A percentile compares a stretch with the other conserved stretches of the same genome.
Conservation (phyloP, 768 basidiomycete genomes). For the Mycena vitilis region DNA sequence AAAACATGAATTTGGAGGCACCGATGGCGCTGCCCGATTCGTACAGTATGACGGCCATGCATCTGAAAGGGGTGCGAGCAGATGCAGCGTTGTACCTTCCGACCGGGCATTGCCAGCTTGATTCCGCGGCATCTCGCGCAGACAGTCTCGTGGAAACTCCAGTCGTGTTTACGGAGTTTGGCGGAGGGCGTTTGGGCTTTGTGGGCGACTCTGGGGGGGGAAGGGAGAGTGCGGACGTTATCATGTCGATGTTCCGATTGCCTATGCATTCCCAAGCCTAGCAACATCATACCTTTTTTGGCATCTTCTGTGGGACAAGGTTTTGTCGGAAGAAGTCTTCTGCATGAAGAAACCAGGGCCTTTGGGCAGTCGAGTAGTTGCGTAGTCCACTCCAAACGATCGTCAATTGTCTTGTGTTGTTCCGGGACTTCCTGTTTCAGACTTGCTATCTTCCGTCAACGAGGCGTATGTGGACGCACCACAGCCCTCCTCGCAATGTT, state of each 20-base stretch:
- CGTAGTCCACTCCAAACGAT: too few species aligned
- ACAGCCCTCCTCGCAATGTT: too few species aligned
- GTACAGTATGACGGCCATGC: slow-evolving; percentile 41
- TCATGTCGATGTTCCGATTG: slow-evolving; percentile 50
- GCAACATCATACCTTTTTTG: too few species aligned
- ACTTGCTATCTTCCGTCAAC: background rate
- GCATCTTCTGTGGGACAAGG: too few species aligned
- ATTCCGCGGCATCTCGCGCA: background rate
- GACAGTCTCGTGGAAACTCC: slow-evolving; percentile 30
- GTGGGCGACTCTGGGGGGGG: slow-evolving; percentile 51
- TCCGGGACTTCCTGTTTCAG: slow-evolving; percentile 5
- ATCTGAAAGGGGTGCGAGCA: slow-evolving; percentile 40
- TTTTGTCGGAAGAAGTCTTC: too few species aligned
- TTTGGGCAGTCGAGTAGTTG: too few species aligned
- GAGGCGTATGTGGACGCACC: background rate
- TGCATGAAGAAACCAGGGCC: too few species aligned
- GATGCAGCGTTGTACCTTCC: slow-evolving; percentile 34
- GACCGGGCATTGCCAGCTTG: slow-evolving; percentile 25
- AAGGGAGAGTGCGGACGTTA: slow-evolving; percentile 40
- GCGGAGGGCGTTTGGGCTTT: slow-evolving; percentile 52
- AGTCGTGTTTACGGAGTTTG: slow-evolving; percentile 44
- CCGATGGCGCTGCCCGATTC: slow-evolving; percentile 36
- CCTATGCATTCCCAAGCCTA: background rate
- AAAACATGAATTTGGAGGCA: slow-evolving; percentile 34
- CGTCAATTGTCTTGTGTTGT: too few species aligned